phyloP scores from a whole-genome alignment of 1,284 basidiomycete species.

The Omphalotus olearius region DNA sequence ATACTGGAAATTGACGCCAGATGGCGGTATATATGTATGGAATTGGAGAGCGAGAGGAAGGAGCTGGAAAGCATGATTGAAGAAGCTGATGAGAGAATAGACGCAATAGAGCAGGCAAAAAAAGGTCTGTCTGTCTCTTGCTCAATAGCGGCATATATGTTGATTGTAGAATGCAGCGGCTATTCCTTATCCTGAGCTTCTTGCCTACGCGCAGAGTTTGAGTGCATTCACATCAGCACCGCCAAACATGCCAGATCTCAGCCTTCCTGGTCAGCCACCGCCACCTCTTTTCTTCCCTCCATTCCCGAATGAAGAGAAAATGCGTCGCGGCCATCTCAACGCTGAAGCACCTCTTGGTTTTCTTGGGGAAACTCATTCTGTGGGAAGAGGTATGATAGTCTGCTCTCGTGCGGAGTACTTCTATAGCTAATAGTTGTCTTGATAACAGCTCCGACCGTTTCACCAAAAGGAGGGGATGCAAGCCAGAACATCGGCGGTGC shows the following conservation, averaged over 20 bases:
- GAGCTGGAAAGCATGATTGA: constrained; percentile 64
- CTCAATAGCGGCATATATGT: background rate
- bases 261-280: constrained; percentile 62
- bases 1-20: constrained; percentile 59
- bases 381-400: constrained; percentile 59
- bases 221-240: constrained; percentile 81
- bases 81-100: constrained; percentile 67
- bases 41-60: constrained; percentile 58
- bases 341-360: constrained; percentile 71
- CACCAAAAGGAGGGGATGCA: constrained; percentile 46
- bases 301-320: constrained; percentile 84
- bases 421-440: constrained; percentile 10
- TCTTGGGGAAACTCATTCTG: constrained; percentile 74
- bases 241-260: constrained; percentile 74
- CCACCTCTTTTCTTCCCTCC: constrained; percentile 79
- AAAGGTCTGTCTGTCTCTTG: constrained; percentile 43
- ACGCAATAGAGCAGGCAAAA: constrained; percentile 65
- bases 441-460: constrained; percentile 48
- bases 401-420: background rate
- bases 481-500: constrained; percentile 45
- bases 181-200: constrained; percentile 74
- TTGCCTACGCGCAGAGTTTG: constrained; percentile 76
- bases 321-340: constrained; percentile 74
- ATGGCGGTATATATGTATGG: constrained; percentile 62
- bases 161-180: constrained; percentile 41